These are phyloP conservation scores for Trichoderma erinaceum DNA, from an alignment of 495 filamentous ascomycete species.

Conservation along the genomic window DNA sequence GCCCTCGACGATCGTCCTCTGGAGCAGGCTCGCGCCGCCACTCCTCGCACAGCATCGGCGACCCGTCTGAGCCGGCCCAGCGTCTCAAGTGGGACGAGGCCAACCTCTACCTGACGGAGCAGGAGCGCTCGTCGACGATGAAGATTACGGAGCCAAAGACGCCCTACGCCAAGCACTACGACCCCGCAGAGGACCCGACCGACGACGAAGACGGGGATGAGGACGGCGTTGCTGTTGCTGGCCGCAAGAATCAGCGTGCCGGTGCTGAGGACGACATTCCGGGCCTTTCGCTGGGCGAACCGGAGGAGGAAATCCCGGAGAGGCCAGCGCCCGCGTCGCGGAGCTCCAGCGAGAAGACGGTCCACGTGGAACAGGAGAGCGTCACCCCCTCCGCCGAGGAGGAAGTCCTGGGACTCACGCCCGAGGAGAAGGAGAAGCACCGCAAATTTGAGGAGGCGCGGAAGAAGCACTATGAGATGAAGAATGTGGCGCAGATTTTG, in stretches of 20 bases:
- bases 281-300: constrained; percentile 87
- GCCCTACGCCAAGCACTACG: constrained; percentile 85
- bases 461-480: constrained; percentile 98
- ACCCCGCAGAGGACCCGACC: constrained; percentile 76
- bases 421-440: constrained; percentile 85
- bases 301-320: constrained; percentile 62
- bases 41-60: constrained; percentile 41
- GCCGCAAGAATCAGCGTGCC: constrained; percentile 24
- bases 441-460: constrained; percentile 81
- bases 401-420: constrained; percentile 53
- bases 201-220: constrained; percentile 58
- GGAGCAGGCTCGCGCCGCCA: constrained; percentile 62
- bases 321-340: constrained; percentile 51
- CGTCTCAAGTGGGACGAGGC: constrained; percentile 97
- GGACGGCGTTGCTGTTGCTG: constrained; percentile 41
- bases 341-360: constrained; percentile 45
- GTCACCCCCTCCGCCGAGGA: constrained; percentile 47
- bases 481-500: constrained; percentile 80
- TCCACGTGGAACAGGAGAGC: constrained; percentile 59
- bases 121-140: constrained; percentile 92
- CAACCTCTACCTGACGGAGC: constrained; percentile 91
- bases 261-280: constrained; percentile 70
- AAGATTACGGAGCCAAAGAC: constrained; percentile 99
- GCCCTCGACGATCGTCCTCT: constrained; percentile 79
- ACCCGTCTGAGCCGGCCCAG: constrained; percentile 49